Evolutionary conservation across 441 rosid species (phyloP).

Genomic region (Theobroma grandiflorum): DNA sequence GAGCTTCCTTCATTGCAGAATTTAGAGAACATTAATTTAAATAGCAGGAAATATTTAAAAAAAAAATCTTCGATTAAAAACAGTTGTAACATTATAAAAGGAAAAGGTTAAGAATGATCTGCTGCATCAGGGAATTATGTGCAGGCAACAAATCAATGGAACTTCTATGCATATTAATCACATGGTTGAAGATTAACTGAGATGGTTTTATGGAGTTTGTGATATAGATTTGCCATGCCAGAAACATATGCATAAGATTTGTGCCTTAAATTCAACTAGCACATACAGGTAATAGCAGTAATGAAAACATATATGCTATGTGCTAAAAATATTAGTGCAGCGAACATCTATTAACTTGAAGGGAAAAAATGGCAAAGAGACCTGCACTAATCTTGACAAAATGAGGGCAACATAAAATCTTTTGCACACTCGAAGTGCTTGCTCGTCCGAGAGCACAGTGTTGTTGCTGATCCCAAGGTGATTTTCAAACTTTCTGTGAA

Average conservation of each 20-base stretch:
- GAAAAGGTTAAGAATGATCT: neutral
- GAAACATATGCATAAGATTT: constrained; percentile 13
- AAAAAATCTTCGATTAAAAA: constrained; percentile 3
- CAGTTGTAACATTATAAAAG: neutral
- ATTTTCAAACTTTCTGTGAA: constrained; percentile 54
- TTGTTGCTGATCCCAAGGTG: constrained; percentile 48
- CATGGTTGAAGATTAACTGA: neutral
- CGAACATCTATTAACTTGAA: constrained; percentile 19
- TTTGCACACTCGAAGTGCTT: constrained; percentile 86
- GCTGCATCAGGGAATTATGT: neutral
- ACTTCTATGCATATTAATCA: neutral
- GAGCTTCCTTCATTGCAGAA: constrained; percentile 78
- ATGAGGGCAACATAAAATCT: constrained; percentile 98
- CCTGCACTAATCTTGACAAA: constrained; percentile 95
- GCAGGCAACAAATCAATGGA: constrained; percentile 5
- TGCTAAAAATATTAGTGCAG: constrained; percentile 8
- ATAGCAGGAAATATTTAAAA: constrained; percentile 5
- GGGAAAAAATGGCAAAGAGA: constrained; percentile 34
- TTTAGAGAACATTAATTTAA: constrained; percentile 33
- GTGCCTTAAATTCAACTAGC: neutral
- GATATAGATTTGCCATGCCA: constrained; percentile 16
- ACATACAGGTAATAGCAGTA: neutral
- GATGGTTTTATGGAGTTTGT: neutral
- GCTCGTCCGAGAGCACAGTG: constrained; percentile 71
- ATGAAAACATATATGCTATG: neutral